A percentile compares a stretch with the other conserved stretches of the same genome.
Evolutionary conservation across 1,139 yeast genomes (phyloP).

Genomic region (Hyphopichia khmerensis): DNA sequence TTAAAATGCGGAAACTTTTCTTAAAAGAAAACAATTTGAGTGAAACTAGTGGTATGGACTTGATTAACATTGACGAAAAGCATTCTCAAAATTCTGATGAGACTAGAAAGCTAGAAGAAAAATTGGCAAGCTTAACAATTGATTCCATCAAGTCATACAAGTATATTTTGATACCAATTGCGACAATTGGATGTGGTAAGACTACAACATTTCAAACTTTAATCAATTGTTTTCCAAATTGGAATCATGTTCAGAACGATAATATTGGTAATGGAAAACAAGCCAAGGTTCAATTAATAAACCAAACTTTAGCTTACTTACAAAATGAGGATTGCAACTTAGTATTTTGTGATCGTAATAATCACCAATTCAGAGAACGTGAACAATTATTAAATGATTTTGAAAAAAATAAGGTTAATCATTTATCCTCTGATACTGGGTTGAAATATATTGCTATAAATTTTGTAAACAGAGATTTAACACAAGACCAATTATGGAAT

Average conservation of each 20-base stretch:
- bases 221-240: constrained; percentile 50
- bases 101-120: constrained; percentile 12
- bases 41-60: constrained; percentile 32
- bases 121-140: constrained; percentile 8
- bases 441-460: constrained; percentile 65
- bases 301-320: constrained; percentile 42
- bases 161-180: constrained; percentile 74
- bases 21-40: constrained; percentile 44
- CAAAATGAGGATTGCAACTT: constrained; percentile 28
- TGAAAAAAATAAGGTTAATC: constrained; percentile 31
- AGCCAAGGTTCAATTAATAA: constrained; percentile 52
- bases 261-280: constrained; percentile 48
- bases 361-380: constrained; percentile 72
- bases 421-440: constrained; percentile 28
- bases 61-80: constrained; percentile 21
- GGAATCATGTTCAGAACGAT: constrained; percentile 89
- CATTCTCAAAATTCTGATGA: constrained; percentile 3
- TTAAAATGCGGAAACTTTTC: constrained; percentile 64
- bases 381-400: constrained; percentile 62
- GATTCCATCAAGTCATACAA: constrained; percentile 21
- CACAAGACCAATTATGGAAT: constrained; percentile 37
- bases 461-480: constrained; percentile 45
- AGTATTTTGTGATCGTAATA: constrained; percentile 82
- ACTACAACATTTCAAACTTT: constrained; percentile 77
- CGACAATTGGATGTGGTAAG: constrained; percentile 95